Conservation (phyloP, 768 basidiomycete genomes). For the Xerocomus brunneocitrinus region DNA sequence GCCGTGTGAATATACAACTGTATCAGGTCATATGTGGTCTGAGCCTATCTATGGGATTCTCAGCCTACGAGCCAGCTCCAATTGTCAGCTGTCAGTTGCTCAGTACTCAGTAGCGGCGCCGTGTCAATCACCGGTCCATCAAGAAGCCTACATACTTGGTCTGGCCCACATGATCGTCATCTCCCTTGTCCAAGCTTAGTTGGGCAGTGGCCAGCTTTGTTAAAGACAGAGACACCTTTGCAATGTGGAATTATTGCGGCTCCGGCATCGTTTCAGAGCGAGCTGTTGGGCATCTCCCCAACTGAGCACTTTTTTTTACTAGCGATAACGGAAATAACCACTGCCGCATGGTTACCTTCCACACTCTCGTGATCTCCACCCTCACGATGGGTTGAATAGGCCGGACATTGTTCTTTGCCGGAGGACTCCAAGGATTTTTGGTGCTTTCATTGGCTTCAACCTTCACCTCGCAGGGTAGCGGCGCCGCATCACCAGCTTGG, state of each 20-base stretch:
- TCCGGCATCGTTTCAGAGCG: background rate
- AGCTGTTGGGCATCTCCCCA: background rate
- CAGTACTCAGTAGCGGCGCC: too few relatives aligned
- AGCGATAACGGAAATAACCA: slow-evolving; percentile 27
- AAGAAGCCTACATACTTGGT: background rate
- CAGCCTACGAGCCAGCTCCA: too few relatives aligned
- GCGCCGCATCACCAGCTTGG: background rate
- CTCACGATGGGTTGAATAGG: background rate
- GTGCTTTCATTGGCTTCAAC: background rate
- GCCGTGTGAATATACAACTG: slow-evolving; percentile 22
- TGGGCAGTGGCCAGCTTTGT: background rate
- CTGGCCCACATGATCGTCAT: background rate
- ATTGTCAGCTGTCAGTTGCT: too few relatives aligned
- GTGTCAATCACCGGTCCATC: background rate
- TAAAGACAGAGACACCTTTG: background rate
- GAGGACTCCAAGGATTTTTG: background rate
- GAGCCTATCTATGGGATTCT: background rate
- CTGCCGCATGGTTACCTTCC: slow-evolving; percentile 8
- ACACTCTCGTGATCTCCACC: background rate
- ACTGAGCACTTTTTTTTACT: background rate
- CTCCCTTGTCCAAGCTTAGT: background rate
- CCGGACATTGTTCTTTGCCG: background rate
- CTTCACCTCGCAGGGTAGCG: background rate
- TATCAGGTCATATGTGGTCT: background rate
- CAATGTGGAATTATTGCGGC: background rate